Evolutionary conservation across 805 yeast species (phyloP).

Genomic region (Crinitomyces ghanaensis): DNA sequence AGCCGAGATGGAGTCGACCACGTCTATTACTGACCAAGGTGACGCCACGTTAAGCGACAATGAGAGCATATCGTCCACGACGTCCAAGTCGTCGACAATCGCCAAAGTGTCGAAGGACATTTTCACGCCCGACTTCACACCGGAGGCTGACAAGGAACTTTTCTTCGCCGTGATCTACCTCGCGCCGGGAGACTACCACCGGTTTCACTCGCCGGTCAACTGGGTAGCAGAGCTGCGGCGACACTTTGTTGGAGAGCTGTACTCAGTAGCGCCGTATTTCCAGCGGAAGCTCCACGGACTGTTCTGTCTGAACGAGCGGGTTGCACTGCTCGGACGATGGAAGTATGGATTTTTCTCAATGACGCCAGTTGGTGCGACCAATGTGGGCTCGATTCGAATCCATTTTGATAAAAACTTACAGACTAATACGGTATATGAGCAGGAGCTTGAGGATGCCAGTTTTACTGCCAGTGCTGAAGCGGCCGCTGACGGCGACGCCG

Average conservation of each 20-base stretch:
- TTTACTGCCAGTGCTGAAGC: too few species aligned
- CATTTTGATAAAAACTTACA: conserved; percentile 84
- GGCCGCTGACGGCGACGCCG: too few species aligned
- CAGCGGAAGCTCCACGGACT: conserved; percentile 78
- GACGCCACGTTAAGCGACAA: conserved; percentile 14
- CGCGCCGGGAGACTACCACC: conserved; percentile 98
- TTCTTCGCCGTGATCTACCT: conserved; percentile 86
- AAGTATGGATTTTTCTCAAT: conserved; percentile 92
- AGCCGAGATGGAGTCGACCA: conserved; percentile 41
- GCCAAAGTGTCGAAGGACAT: conserved; percentile 20
- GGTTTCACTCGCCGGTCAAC: conserved; percentile 89
- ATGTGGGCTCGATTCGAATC: conserved; percentile 88
- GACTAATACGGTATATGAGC: conserved; percentile 58
- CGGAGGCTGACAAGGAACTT: conserved; percentile 41
- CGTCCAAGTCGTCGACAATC: conserved; percentile 26
- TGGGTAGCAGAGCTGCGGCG: conserved; percentile 94
- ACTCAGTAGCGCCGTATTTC: conserved; percentile 93
- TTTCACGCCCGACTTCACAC: conserved; percentile 17
- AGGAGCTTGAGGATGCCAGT: conserved; percentile 1
- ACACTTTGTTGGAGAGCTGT: conserved; percentile 91
- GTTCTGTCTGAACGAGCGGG: conserved; percentile 89
- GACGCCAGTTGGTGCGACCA: conserved; percentile 99
- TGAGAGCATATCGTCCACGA: conserved; percentile 23
- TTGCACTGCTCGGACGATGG: conserved; percentile 92
- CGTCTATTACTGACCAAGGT: conserved; percentile 9